Conservation (phyloP, 495 filamentous ascomycete genomes). For the Letharia lupina region DNA sequence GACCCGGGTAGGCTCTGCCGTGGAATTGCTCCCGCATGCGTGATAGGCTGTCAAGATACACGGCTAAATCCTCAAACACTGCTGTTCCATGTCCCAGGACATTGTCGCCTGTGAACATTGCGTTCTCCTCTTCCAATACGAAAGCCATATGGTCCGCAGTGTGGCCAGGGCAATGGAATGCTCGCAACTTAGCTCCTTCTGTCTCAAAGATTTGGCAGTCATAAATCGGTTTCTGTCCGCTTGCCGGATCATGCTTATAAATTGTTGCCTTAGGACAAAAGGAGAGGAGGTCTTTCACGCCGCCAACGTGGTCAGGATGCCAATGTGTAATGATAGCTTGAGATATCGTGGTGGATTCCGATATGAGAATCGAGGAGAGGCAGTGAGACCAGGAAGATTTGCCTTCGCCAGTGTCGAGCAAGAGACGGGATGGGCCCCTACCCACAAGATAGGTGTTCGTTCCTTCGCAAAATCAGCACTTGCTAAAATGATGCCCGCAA, state of each 20-base stretch:
- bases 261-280: slow-evolving; percentile 49
- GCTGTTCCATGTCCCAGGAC: slow-evolving; percentile 90
- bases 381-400: slow-evolving; percentile 48
- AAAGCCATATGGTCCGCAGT: slow-evolving; percentile 78
- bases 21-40: slow-evolving; percentile 56
- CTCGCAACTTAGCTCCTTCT: slow-evolving; percentile 67
- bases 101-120: slow-evolving; percentile 91
- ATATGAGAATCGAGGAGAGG: slow-evolving; percentile 52
- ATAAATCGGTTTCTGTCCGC: slow-evolving; percentile 39
- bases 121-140: slow-evolving; percentile 62
- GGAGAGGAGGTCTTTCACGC: slow-evolving; percentile 56
- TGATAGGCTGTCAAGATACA: slow-evolving; percentile 65
- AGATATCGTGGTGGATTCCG: slow-evolving; percentile 57
- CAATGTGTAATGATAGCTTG: slow-evolving; percentile 75
- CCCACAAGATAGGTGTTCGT: slow-evolving; percentile 87
- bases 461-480: slow-evolving; percentile 35
- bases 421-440: slow-evolving; percentile 53
- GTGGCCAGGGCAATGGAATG: slow-evolving; percentile 76
- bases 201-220: slow-evolving; percentile 67
- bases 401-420: slow-evolving; percentile 77
- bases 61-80: slow-evolving; percentile 75
- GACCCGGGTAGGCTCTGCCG: slow-evolving; percentile 74
- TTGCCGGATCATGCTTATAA: slow-evolving; percentile 43
- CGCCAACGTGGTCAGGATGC: slow-evolving; percentile 79
- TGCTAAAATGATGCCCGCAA: not conserved